A percentile compares a stretch with the other conserved stretches of the same genome.
phyloP scores from a whole-genome alignment of 2,329 filamentous ascomycete species.

The Fusarium neocosmosporiellum region DNA sequence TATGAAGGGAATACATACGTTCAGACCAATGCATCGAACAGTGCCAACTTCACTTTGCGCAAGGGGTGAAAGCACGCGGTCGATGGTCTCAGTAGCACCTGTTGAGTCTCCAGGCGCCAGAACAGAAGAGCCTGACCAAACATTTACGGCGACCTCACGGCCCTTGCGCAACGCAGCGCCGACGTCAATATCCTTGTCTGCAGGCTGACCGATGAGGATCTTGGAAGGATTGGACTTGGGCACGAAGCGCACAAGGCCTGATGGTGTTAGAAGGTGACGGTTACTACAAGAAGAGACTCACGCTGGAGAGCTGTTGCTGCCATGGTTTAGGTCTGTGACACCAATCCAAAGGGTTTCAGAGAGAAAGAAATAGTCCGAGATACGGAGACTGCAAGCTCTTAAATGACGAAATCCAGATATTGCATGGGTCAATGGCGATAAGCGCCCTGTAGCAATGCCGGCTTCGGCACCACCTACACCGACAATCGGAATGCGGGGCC shows the following conservation, averaged over 20 bases:
- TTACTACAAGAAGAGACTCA: neutral
- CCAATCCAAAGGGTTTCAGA: neutral
- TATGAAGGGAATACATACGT: constrained; percentile 49
- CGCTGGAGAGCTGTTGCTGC: constrained; percentile 39
- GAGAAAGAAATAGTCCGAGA: neutral
- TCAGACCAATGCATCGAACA: constrained; percentile 69
- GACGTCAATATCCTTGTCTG: constrained; percentile 64
- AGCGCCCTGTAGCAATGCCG: constrained; percentile 8
- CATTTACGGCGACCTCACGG: constrained; percentile 64
- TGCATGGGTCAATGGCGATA: constrained; percentile 7
- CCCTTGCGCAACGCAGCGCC: constrained; percentile 66
- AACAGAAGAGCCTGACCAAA: constrained; percentile 69
- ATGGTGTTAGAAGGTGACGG: neutral
- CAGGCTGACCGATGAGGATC: constrained; percentile 67
- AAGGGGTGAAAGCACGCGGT: constrained; percentile 59
- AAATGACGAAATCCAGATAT: constrained; percentile 10
- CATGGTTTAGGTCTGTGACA: constrained; percentile 15
- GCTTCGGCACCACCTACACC: constrained; percentile 29
- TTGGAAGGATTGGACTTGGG: constrained; percentile 61
- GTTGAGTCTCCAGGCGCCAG: constrained; percentile 65
- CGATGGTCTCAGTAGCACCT: constrained; percentile 57
- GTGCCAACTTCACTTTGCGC: constrained; percentile 58
- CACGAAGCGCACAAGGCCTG: constrained; percentile 70
- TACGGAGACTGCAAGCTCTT: constrained; percentile 13
- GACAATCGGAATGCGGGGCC: constrained; percentile 23